These are phyloP conservation scores for Scytalidium sp. DNA, from an alignment of 2,329 filamentous ascomycete species.

Conservation along the genomic window DNA sequence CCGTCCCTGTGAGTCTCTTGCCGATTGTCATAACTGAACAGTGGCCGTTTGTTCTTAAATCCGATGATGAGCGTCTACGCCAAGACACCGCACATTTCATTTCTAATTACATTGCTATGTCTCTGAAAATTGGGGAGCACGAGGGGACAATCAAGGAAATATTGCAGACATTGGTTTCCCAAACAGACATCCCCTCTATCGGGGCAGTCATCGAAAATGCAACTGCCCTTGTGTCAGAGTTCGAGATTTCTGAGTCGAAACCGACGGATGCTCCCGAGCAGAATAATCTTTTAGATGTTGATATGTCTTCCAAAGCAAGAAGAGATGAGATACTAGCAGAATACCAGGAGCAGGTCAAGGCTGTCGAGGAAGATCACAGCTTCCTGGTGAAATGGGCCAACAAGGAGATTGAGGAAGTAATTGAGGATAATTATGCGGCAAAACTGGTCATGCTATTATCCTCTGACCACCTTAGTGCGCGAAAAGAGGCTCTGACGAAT, in stretches of 20 bases:
- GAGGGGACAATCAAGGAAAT: constrained; percentile 41
- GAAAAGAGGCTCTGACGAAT: constrained; percentile 72
- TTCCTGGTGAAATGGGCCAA: constrained; percentile 64
- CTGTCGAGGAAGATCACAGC: constrained; percentile 39
- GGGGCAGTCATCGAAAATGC: constrained; percentile 20
- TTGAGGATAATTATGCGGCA: constrained; percentile 73
- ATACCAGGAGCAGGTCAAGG: constrained; percentile 11
- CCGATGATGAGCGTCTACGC: constrained; percentile 39
- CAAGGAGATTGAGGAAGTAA: constrained; percentile 73
- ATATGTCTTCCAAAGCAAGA: constrained; percentile 9
- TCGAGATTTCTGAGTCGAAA: constrained; percentile 15
- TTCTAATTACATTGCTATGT: constrained; percentile 52
- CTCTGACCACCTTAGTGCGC: constrained; percentile 71
- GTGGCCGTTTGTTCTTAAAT: constrained; percentile 63
- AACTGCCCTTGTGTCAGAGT: constrained; percentile 21
- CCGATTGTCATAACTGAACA: constrained; percentile 73
- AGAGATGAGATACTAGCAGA: constrained; percentile 10
- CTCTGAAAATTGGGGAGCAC: constrained; percentile 51
- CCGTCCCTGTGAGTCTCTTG: constrained; percentile 57
- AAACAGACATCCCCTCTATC: constrained; percentile 33
- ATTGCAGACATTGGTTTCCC: constrained; percentile 36
- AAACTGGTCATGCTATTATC: constrained; percentile 72
- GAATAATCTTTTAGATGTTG: neutral
- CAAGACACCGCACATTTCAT: constrained; percentile 55
- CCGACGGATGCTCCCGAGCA: neutral